A percentile compares a stretch with the other conserved stretches of the same genome.
Conservation (phyloP, 768 basidiomycete species). For the Tricholoma matsutake region DNA sequence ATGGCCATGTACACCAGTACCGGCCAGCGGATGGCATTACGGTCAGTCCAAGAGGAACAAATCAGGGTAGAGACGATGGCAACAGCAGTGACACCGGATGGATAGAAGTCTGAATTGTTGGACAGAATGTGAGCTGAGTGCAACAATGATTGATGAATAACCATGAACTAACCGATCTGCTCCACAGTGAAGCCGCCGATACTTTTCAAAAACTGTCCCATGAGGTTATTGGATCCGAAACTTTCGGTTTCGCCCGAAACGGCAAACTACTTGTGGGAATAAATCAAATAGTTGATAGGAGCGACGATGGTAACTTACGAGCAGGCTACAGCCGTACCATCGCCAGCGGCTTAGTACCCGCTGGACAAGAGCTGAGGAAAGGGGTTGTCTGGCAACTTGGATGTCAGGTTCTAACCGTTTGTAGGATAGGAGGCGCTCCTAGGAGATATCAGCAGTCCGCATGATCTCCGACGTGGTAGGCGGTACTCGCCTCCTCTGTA, state of each 20-base stretch:
- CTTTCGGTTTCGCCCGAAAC: constrained; percentile 66
- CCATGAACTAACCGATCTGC: constrained; percentile 45
- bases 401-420: constrained; percentile 43
- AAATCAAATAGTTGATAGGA: background rate
- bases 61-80: constrained; percentile 61
- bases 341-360: constrained; percentile 59
- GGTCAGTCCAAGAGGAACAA: constrained; percentile 64
- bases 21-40: constrained; percentile 54
- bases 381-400: constrained; percentile 38
- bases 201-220: constrained; percentile 70
- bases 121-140: background rate
- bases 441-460: constrained; percentile 7
- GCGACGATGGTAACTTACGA: constrained; percentile 35
- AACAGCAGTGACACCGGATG: constrained; percentile 62
- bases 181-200: constrained; percentile 61
- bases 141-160: background rate
- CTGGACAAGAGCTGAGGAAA: constrained; percentile 45
- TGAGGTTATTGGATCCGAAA: constrained; percentile 67
- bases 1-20: constrained; percentile 62
- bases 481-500: constrained; percentile 43
- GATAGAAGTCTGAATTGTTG: constrained; percentile 37
- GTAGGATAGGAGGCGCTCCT: constrained; percentile 56
- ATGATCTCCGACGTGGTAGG: background rate
- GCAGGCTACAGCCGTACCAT: constrained; percentile 65
- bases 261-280: constrained; percentile 43